Base-by-base conservation (phyloP, 2,329 filamentous ascomycete species). In the Arthrobotrys musiformis region DNA sequence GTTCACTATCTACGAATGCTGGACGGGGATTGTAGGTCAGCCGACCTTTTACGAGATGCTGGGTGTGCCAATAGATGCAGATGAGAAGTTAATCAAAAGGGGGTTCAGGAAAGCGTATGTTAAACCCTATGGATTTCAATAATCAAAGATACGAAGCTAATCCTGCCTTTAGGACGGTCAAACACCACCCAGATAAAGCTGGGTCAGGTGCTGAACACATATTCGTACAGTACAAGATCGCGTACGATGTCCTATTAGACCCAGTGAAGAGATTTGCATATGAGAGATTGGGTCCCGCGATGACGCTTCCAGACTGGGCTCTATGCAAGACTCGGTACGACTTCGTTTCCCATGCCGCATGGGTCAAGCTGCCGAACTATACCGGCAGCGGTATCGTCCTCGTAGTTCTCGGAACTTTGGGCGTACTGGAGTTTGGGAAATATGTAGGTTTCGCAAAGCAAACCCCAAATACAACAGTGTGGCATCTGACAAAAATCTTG, bases 171-270 rank as follows among this genome's bases (percentile, higher is more conserved):
- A 69, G 63, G 22, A 74, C 79, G 7, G 66, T 81, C 8, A 66
- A 78, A 37, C 80, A 78, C 28, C 95, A 99, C 84, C 95, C 95
- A 0, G 95, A 99, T 86, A 98, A 99, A 85, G 84, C 89, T 33
- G 80, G 85, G 79, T 80, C 83, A 0, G 83, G 83, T 15, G 83
- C 84, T 46, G 81, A 81, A 74, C 84, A 82, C 81, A 87, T 90
- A 84, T 98, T 97, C 84, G 89, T 97, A 54, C 90, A 92, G 81
- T 87, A 98, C 81, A 94, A 94, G 85, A 86, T 90, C 52, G 93
- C 93, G 4, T 89, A 93, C 81, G 95, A 98, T 81, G 92, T 91
- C 0, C 88, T 97, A 15, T 85, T 89, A n/a, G 90, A 95, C 81
- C 89, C 92, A 1, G 90, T 89, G 0, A 90, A 88, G 81, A 88